phyloP scores from a whole-genome alignment of 169 alveolate genomes.

The Plasmodium billcollinsi region DNA sequence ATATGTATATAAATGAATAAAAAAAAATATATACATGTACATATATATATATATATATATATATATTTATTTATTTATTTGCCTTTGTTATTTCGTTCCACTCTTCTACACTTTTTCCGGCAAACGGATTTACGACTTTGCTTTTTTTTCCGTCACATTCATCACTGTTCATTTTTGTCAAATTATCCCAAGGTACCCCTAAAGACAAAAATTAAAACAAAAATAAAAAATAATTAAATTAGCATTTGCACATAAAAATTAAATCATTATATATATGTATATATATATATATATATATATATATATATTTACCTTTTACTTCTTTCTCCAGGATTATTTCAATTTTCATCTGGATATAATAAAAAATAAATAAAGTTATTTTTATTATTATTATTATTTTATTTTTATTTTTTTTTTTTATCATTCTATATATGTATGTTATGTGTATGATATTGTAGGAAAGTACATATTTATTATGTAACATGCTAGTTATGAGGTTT shows the following conservation, averaged over 20 bases:
- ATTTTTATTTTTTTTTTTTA: not conserved
- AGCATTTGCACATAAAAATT: no score
- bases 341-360: conserved; percentile 36
- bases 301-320: conserved; percentile 11
- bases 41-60: not conserved
- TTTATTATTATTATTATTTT: no score
- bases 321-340: conserved; percentile 31
- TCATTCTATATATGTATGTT: not conserved
- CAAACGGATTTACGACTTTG: conserved; percentile 36
- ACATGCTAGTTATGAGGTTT: no score
- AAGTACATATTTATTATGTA: no score
- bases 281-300: not conserved
- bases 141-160: not conserved
- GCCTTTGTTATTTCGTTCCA: conserved; percentile 49
- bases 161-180: conserved; percentile 5
- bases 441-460: no score
- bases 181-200: conserved; percentile 28
- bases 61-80: not conserved
- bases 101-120: conserved; percentile 58
- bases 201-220: not conserved
- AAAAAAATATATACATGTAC: no score
- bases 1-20: no score
- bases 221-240: not conserved
- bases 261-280: no score
- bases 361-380: not conserved